Evolutionary conservation across 2,329 filamentous ascomycete genomes (phyloP).

Genomic region (Pezicula radicicola): DNA sequence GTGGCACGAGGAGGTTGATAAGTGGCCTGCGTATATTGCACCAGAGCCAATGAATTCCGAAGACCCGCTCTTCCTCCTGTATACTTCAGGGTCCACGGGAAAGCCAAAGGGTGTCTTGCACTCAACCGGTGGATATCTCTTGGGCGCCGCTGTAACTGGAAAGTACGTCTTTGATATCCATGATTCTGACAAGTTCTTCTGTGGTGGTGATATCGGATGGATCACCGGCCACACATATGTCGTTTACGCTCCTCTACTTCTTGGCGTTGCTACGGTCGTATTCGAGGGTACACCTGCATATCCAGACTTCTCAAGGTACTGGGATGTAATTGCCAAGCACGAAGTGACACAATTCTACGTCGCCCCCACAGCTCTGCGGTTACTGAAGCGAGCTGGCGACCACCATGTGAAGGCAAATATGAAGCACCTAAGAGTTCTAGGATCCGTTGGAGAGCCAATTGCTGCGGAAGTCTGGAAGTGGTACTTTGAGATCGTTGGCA

Average conservation of each 20-base stretch:
- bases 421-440: constrained; percentile 84
- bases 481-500: constrained; percentile 95
- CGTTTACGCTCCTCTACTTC: constrained; percentile 89
- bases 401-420: constrained; percentile 88
- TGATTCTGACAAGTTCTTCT: constrained; percentile 91
- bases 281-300: constrained; percentile 98
- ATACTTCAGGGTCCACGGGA: constrained; percentile 95
- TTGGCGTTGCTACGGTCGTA: constrained; percentile 92
- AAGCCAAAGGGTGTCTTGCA: constrained; percentile 99
- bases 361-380: constrained; percentile 85
- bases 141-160: constrained; percentile 88
- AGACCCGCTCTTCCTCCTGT: constrained; percentile 94
- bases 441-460: constrained; percentile 96
- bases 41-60: constrained; percentile 89
- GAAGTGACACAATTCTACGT: constrained; percentile 98
- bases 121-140: constrained; percentile 91
- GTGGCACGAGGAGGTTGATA: constrained; percentile 99
- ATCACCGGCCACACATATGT: constrained; percentile 99
- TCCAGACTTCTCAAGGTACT: constrained; percentile 96
- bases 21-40: constrained; percentile 89
- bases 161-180: constrained; percentile 99
- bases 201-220: constrained; percentile 97
- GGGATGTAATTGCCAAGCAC: constrained; percentile 97
- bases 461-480: constrained; percentile 99
- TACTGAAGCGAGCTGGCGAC: constrained; percentile 94